These are phyloP conservation scores for Ambrosia hybrid DNA, from an alignment of 140 eudicot genomes.

Conservation along the genomic window DNA sequence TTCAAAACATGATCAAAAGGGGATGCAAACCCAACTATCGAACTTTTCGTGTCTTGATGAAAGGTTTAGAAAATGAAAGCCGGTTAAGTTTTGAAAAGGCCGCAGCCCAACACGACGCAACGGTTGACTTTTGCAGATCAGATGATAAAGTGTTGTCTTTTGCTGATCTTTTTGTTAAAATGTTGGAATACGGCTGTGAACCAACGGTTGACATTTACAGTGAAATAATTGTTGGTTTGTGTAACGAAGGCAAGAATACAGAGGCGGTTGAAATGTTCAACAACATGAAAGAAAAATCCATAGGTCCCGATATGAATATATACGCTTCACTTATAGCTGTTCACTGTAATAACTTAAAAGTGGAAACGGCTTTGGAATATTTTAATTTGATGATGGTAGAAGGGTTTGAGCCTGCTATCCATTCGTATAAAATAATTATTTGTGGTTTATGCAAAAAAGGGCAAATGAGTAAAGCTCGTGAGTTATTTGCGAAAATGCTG, in stretches of 20 bases:
- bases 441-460: slow-evolving; percentile 52
- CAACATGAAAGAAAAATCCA: slow-evolving; percentile 54
- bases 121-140: slow-evolving; percentile 22
- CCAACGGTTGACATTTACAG: slow-evolving; percentile 60
- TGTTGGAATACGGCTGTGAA: slow-evolving; percentile 59
- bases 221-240: slow-evolving; percentile 50
- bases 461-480: slow-evolving; percentile 43
- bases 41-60: slow-evolving; percentile 58
- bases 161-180: slow-evolving; percentile 52
- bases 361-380: slow-evolving; percentile 53
- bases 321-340: slow-evolving; percentile 42
- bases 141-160: slow-evolving; percentile 39
- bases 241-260: slow-evolving; percentile 52
- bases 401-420: slow-evolving; percentile 47
- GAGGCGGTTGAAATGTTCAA: slow-evolving; percentile 58
- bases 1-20: slow-evolving; percentile 48
- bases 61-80: slow-evolving; percentile 57
- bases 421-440: slow-evolving; percentile 48
- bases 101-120: too few relatives aligned
- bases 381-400: slow-evolving; percentile 39
- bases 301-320: slow-evolving; percentile 40
- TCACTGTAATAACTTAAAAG: slow-evolving; percentile 54
- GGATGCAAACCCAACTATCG: slow-evolving; percentile 69
- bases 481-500: slow-evolving; percentile 58
- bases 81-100: slow-evolving; percentile 21